Base-by-base conservation (phyloP, 495 filamentous ascomycete species). In the Neurospora sp. region DNA sequence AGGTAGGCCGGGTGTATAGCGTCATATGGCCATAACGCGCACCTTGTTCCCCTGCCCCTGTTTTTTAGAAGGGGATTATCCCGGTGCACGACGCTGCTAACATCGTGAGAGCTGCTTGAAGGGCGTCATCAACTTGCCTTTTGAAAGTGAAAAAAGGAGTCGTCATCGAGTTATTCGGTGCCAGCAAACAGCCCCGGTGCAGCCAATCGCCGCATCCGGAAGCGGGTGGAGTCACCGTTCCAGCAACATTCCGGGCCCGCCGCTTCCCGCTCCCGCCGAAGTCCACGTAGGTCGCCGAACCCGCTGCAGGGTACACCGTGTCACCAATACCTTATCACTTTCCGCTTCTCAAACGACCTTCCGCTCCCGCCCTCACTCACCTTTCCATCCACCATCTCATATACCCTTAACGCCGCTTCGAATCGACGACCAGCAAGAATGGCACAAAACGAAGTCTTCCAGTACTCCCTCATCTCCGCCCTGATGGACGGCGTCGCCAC, bases 401-500 rank as follows among this genome's bases (percentile, higher is more conserved):
- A 23, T 10, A 3, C 9, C 3, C 12, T 11, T 46, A n/a, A 27
- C 3, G 6, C 9, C 31, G 23, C 44, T 31, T 39, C 66, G 5
- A 20, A 35, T n/a, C 12, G 27, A 20, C 23, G n/a, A 73, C 8
- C 37, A 60, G 4, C 18, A n/a, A 31, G 3, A 73, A 80, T 80
- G 79, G 77, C 79, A 0, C n/a, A 23, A 41, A 85, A 87, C 78
- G 82, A 86, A 75, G 76, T 89, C 42, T 87, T 82, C 79, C 87
- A 88, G 72, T 88, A 84, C 78, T 86, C 83, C 54, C 79, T 87
- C 60, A 74, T 87, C 35, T 84, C 83, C 31, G 85, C 86, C 49
- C 82, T 89, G 2, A 87, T 89, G 86, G 81, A 85, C 66, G 86
- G 86, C 74, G 80, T 87, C 66, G 82, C 81, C 73, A 79, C 82